phyloP scores from a whole-genome alignment of 202 grass and related monocot genomes.

The Schoenoplectus tabernaemontani region DNA sequence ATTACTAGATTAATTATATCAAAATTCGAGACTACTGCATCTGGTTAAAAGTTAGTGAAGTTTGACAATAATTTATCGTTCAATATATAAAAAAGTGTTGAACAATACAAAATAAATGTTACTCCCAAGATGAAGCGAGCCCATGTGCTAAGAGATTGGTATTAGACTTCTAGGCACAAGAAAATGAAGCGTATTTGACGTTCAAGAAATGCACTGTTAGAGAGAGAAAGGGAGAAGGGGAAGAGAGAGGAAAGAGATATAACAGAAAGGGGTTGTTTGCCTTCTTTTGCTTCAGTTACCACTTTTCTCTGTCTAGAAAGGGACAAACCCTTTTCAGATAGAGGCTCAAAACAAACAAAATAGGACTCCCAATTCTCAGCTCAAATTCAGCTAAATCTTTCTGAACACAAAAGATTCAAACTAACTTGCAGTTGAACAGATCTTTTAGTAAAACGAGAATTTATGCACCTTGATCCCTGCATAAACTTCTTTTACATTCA shows the following conservation, averaged over 20 bases:
- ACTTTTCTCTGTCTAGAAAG: constrained; percentile 23
- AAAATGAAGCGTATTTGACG: constrained; percentile 25
- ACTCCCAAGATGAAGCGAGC: constrained; percentile 28
- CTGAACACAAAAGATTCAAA: constrained; percentile 4
- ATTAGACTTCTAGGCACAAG: constrained; percentile 23
- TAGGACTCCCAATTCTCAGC: constrained; percentile 15
- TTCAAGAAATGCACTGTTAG: constrained; percentile 21
- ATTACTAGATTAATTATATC: not conserved
- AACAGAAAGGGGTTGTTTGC: constrained; percentile 26
- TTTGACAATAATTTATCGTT: constrained; percentile 15
- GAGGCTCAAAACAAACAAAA: constrained; percentile 10
- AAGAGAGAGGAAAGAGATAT: not conserved
- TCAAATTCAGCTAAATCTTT: constrained; percentile 20
- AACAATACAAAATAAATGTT: constrained; percentile 13
- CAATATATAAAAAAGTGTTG: constrained; percentile 11
- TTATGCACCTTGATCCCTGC: not conserved
- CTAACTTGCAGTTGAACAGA: constrained; percentile 13
- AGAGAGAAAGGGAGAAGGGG: not conserved
- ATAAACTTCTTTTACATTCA: constrained; percentile 3
- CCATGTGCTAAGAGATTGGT: constrained; percentile 23
- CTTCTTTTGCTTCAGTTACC: constrained; percentile 1
- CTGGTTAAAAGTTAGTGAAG: constrained; percentile 13
- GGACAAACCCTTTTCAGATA: constrained; percentile 29
- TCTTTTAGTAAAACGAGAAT: not conserved
- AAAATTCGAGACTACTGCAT: constrained; percentile 14